Evolutionary conservation across 345 rosid species (phyloP).

Genomic region (Populus pruinosa): DNA sequence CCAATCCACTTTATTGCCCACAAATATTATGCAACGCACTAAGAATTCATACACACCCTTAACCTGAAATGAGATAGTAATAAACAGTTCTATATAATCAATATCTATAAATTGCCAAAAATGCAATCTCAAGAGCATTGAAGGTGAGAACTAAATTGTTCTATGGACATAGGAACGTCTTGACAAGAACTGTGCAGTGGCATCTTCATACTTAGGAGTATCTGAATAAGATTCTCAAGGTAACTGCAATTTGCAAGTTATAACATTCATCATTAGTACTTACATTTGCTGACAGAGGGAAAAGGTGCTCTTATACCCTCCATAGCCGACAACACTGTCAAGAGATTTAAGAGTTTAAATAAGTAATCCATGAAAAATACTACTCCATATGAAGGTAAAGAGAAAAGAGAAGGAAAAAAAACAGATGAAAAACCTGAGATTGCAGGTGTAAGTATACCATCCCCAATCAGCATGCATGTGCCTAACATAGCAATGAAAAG

Average conservation of each 20-base stretch:
- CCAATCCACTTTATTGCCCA: background rate
- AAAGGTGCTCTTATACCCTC: constrained; percentile 57
- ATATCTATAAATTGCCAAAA: background rate
- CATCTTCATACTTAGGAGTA: background rate
- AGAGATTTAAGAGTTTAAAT: constrained; percentile 7
- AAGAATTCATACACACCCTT: background rate
- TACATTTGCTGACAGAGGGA: constrained; percentile 57
- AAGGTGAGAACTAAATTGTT: background rate
- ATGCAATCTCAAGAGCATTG: background rate
- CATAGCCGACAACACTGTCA: constrained; percentile 65
- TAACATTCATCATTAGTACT: constrained; percentile 14
- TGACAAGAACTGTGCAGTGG: background rate
- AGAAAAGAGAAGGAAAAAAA: background rate
- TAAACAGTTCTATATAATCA: too few relatives aligned
- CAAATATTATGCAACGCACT: background rate
- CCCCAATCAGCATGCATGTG: constrained; percentile 85
- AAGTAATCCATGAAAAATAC: background rate
- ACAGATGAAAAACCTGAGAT: constrained; percentile 58
- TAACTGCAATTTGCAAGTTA: background rate
- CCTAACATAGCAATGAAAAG: constrained; percentile 81
- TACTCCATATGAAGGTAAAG: background rate
- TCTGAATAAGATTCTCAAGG: background rate
- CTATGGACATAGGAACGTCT: background rate
- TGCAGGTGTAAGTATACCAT: constrained; percentile 87
- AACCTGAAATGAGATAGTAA: too few relatives aligned